phyloP scores from a whole-genome alignment of 768 basidiomycete species.

The Tephrocybe sp. region DNA sequence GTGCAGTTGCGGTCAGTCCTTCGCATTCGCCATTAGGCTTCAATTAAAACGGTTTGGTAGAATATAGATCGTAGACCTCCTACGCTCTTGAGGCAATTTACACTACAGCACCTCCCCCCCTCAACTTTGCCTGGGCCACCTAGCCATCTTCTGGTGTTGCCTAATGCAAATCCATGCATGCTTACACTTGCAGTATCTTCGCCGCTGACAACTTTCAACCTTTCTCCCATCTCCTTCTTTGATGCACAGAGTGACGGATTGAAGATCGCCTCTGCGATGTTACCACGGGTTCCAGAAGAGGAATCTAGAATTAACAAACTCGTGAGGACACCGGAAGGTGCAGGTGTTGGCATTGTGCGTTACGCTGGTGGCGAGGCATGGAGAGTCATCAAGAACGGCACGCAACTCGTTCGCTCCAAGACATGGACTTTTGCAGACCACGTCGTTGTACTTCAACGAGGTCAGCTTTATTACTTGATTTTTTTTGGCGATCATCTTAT shows the following conservation, averaged over 20 bases:
- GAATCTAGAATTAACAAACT: slow-evolving; percentile 57
- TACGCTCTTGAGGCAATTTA: slow-evolving; percentile 73
- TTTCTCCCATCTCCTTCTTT: slow-evolving; percentile 62
- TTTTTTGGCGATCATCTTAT: slow-evolving; percentile 3
- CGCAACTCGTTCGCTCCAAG: slow-evolving; percentile 45
- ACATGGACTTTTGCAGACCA: slow-evolving; percentile 58
- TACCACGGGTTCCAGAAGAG: slow-evolving; percentile 41
- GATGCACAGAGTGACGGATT: slow-evolving; percentile 57
- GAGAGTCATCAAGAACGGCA: slow-evolving; percentile 47
- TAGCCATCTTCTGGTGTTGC: slow-evolving; percentile 51
- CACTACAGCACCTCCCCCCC: slow-evolving; percentile 61
- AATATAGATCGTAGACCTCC: slow-evolving; percentile 90
- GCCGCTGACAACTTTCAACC: slow-evolving; percentile 59
- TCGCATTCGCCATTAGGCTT: not conserved
- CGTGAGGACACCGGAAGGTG: slow-evolving; percentile 77
- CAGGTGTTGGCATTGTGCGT: slow-evolving; percentile 67
- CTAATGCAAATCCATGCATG: slow-evolving; percentile 37
- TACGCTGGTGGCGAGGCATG: slow-evolving; percentile 61
- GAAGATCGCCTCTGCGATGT: slow-evolving; percentile 35
- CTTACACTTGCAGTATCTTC: slow-evolving; percentile 65
- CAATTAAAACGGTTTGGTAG: slow-evolving; percentile 34
- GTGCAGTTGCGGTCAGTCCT: slow-evolving; percentile 67
- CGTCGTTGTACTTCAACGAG: slow-evolving; percentile 68
- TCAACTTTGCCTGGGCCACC: slow-evolving; percentile 47
- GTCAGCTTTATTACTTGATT: slow-evolving; percentile 32